phyloP scores from a whole-genome alignment of 805 yeast genomes.

The Starmerella roubikii region DNA sequence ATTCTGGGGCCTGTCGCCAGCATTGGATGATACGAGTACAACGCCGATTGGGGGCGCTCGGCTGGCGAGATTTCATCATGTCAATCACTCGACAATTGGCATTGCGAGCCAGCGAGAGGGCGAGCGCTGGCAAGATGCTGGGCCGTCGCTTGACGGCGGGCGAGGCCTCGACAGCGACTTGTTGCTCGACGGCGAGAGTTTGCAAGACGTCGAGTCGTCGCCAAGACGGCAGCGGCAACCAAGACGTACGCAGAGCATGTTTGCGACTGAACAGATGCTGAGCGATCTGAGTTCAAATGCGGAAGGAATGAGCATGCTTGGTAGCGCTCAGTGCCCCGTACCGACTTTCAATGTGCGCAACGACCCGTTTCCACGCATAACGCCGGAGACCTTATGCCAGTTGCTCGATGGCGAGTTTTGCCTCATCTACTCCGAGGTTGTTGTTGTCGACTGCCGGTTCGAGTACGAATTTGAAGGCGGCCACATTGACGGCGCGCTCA shows the following conservation, averaged over 20 bases:
- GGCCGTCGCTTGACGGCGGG: too few species aligned
- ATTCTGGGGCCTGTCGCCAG: too few species aligned
- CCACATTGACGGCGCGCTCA: slow-evolving; percentile 72
- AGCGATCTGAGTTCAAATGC: slow-evolving; percentile 20
- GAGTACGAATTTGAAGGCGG: slow-evolving; percentile 89
- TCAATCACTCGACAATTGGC: slow-evolving; percentile 2
- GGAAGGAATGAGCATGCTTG: slow-evolving; percentile 12
- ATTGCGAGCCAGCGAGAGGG: too few species aligned
- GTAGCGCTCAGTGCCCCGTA: slow-evolving; percentile 22
- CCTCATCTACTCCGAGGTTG: slow-evolving; percentile 40
- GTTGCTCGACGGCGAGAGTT: too few species aligned
- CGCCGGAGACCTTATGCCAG: slow-evolving; percentile 41
- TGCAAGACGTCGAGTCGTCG: too few species aligned
- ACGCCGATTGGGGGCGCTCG: background rate
- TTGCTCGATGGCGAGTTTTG: slow-evolving; percentile 44
- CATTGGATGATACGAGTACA: background rate
- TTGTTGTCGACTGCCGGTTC: slow-evolving; percentile 78
- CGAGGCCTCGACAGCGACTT: too few species aligned
- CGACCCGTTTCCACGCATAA: slow-evolving; percentile 61
- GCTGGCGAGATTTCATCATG: background rate
- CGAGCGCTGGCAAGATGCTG: too few species aligned
- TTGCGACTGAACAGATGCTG: slow-evolving; percentile 38
- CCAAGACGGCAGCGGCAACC: too few species aligned
- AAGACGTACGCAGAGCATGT: slow-evolving; percentile 60
- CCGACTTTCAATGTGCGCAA: slow-evolving; percentile 34